Conservation (phyloP, 192 early-diverging fungal genomes). For the Lunasporangiospora selenospora region DNA sequence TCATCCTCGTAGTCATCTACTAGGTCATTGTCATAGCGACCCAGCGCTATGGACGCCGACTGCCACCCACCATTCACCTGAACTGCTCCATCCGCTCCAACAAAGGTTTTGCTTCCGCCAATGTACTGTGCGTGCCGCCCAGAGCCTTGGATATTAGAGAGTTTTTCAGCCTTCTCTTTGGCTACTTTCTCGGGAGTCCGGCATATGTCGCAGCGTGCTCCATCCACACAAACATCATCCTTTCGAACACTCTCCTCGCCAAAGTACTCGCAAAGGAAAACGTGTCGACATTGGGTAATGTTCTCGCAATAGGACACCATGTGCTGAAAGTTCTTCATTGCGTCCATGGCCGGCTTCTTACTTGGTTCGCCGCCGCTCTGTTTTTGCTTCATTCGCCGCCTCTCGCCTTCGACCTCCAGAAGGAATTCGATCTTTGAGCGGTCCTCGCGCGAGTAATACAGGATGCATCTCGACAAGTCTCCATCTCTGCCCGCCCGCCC, state of each 20-base stretch:
- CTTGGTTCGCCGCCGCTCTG: constrained; percentile 54
- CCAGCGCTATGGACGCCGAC: constrained; percentile 17
- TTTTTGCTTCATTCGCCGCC: constrained; percentile 77
- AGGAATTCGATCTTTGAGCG: constrained; percentile 72
- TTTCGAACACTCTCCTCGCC: constrained; percentile 72
- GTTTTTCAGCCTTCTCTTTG: constrained; percentile 22
- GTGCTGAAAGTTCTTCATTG: constrained; percentile 57
- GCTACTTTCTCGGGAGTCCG: constrained; percentile 36
- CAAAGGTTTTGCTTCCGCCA: constrained; percentile 10
- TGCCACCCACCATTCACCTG: constrained; percentile 26
- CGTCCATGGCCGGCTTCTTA: background rate
- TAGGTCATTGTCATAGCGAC: constrained; percentile 26
- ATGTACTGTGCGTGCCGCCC: constrained; percentile 17
- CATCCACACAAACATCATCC: constrained; percentile 18
- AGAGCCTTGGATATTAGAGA: background rate
- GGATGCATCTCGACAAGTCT: constrained; percentile 60
- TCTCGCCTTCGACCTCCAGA: constrained; percentile 29
- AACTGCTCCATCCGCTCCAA: constrained; percentile 22
- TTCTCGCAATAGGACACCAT: constrained; percentile 87
- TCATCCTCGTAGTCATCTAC: constrained; percentile 7
- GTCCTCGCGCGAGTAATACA: constrained; percentile 83
- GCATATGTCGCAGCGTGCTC: constrained; percentile 32
- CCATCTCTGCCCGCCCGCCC: constrained; percentile 73
- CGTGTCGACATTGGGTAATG: constrained; percentile 77
- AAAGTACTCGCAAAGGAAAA: constrained; percentile 89